Base-by-base conservation (phyloP, 148 eudicot genomes). In the Camellia granthamiana region DNA sequence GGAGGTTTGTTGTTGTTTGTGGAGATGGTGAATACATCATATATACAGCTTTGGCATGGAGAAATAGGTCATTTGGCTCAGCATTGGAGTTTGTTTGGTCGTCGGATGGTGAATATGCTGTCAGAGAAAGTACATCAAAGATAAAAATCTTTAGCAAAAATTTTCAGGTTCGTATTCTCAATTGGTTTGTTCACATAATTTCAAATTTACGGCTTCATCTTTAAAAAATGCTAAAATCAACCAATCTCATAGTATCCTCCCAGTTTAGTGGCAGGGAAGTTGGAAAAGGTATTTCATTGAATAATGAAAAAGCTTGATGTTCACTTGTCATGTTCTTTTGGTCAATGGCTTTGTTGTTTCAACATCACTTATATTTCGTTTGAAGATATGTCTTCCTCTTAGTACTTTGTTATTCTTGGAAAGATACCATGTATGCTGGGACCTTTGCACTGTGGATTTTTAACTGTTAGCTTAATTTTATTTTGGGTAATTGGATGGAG, bases 61-160 rank as follows among this genome's bases (percentile, higher is more conserved):
- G 99, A 85, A 93, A 93, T 84, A 86, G 95, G 77, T 93, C 99
- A 46, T 96, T 91, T 88, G 99, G 99, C 60, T 90, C 95, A 65
- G 99, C 93, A 23, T 82, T 96, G 92, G 99, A 93, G 80, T 88
- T 93, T 83, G 99, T 89, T 78, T 96, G 99, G 99, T 93, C 98
- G 46, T 82, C 91, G 3, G 98, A 92, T 75, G 99, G 99, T 71
- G 99, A 93, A 91, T 94, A 89, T 92, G 98, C 97, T 86, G 90
- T 92, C 46, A 88, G 99, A 80, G 99, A 96, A 89, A 96, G 99
- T 86, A 94, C 99, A 73, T 92, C 99, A 55, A 96, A 90, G 88
- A 94, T 96, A 74, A 93, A 96, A 86, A 86, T 96, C 64, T 93
- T 90, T 77, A 90, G 88, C 80, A 96, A 94, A 91, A 92, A 81